Evolutionary conservation across 139 green algal species (phyloP).

Genomic region (Raphidocelis subcapitata): DNA sequence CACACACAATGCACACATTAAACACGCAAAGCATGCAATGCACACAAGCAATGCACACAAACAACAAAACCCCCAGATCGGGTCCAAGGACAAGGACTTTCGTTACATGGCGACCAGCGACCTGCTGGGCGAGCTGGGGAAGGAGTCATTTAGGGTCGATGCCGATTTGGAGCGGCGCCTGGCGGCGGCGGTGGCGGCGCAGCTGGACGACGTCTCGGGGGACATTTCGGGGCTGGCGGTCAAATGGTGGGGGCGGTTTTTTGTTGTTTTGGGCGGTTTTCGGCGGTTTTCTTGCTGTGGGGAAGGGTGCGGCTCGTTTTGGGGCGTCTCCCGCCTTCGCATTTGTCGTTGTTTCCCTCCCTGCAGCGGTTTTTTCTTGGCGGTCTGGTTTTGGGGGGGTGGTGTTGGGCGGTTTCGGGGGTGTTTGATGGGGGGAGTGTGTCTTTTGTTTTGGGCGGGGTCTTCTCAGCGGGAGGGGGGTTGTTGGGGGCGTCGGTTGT

Average conservation of each 20-base stretch:
- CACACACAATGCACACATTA: background rate
- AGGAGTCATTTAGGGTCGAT: slow-evolving; percentile 72
- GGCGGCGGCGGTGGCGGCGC: slow-evolving; percentile 65
- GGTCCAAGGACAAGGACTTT: slow-evolving; percentile 76
- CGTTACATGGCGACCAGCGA: slow-evolving; percentile 96
- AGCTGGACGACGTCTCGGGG: slow-evolving; percentile 84
- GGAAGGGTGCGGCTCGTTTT: no score
- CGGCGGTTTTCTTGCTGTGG: no score
- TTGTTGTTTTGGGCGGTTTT: no score
- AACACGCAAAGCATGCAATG: no score
- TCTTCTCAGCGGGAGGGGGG: no score
- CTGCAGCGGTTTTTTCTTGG: background rate
- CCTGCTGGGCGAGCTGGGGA: slow-evolving; percentile 82
- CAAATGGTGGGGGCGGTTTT: slow-evolving; percentile 70
- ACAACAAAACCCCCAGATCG: slow-evolving; percentile 40
- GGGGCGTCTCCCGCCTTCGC: no score
- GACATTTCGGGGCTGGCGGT: slow-evolving; percentile 91
- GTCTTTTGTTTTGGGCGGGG: no score
- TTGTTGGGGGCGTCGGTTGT: no score
- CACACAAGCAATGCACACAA: background rate
- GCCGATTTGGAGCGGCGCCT: slow-evolving; percentile 69
- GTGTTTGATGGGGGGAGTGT: no score
- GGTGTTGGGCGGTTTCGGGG: no score
- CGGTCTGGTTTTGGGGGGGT: background rate
- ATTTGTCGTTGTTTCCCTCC: no score